These are phyloP conservation scores for Coccomyxa subellipsoidea DNA, from an alignment of 163 green algal genomes.

Conservation along the genomic window DNA sequence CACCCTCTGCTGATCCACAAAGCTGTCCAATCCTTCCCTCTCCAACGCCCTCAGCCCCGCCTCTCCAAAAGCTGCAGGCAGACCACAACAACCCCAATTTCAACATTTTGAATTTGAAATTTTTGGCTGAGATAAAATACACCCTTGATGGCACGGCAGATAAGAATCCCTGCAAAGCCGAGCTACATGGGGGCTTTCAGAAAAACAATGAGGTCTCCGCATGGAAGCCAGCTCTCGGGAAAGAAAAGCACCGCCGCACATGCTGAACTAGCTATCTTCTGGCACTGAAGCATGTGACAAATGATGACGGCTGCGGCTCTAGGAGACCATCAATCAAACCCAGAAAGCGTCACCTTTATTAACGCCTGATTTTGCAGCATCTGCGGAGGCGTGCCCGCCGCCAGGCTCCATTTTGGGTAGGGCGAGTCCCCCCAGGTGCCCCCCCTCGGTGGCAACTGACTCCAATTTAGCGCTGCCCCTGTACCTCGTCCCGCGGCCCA, in stretches of 20 bases:
- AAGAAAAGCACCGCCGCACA: no score
- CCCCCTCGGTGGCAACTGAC: background rate
- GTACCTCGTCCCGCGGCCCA: background rate
- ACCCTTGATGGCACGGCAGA: no score
- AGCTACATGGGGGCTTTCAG: no score
- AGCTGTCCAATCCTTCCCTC: background rate
- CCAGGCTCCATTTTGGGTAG: background rate
- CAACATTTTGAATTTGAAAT: background rate
- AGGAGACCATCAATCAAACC: no score
- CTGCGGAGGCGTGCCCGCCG: no score
- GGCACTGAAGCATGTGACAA: no score
- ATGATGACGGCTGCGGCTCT: no score
- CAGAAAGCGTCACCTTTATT: background rate
- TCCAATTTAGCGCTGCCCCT: background rate
- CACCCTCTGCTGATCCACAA: background rate
- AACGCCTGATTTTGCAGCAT: background rate
- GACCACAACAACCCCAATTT: no score
- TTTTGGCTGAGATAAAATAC: background rate
- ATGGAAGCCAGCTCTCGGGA: no score
- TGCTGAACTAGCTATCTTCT: no score
- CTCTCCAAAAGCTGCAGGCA: background rate
- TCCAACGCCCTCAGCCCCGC: background rate
- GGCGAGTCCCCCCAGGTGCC: background rate
- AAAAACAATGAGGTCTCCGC: no score
- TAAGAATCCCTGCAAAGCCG: no score